Conservation (phyloP, 2,329 filamentous ascomycete genomes). For the Fusarium armeniacum region DNA sequence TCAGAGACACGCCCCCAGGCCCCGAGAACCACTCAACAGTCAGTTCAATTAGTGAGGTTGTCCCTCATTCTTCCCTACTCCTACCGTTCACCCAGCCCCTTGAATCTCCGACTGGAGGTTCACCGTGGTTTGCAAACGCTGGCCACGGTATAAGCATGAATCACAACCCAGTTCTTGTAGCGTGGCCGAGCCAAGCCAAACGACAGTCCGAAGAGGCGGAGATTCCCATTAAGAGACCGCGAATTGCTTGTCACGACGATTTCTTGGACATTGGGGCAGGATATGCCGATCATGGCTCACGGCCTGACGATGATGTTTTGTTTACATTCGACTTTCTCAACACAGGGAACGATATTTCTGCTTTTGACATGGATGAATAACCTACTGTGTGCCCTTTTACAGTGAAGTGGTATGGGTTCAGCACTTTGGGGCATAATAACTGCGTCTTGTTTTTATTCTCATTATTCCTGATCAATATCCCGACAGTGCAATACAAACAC, state of each 20-base stretch:
- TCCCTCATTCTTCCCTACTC: slow-evolving; percentile 36
- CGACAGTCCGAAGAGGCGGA: slow-evolving; percentile 37
- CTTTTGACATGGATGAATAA: slow-evolving; percentile 47
- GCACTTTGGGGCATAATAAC: neutral
- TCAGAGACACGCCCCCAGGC: slow-evolving; percentile 44
- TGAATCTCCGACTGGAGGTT: slow-evolving; percentile 31
- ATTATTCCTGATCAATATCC: neutral
- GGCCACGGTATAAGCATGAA: slow-evolving; percentile 6
- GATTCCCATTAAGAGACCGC: slow-evolving; percentile 39
- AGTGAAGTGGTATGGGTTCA: neutral
- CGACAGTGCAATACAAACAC: neutral
- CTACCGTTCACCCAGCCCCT: slow-evolving; percentile 42
- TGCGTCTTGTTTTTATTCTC: neutral
- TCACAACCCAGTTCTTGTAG: slow-evolving; percentile 8
- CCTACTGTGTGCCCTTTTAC: neutral
- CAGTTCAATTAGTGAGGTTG: slow-evolving; percentile 28
- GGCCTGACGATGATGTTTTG: slow-evolving; percentile 44
- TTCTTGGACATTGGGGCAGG: slow-evolving; percentile 42
- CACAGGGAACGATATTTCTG: slow-evolving; percentile 41
- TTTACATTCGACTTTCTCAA: slow-evolving; percentile 47
- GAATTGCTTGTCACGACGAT: slow-evolving; percentile 42
- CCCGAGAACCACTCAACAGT: slow-evolving; percentile 35
- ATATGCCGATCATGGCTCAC: slow-evolving; percentile 39
- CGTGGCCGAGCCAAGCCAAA: slow-evolving; percentile 45
- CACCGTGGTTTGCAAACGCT: slow-evolving; percentile 28